Evolutionary conservation across 1,139 yeast genomes (phyloP).

Genomic region (Pichia sp.): DNA sequence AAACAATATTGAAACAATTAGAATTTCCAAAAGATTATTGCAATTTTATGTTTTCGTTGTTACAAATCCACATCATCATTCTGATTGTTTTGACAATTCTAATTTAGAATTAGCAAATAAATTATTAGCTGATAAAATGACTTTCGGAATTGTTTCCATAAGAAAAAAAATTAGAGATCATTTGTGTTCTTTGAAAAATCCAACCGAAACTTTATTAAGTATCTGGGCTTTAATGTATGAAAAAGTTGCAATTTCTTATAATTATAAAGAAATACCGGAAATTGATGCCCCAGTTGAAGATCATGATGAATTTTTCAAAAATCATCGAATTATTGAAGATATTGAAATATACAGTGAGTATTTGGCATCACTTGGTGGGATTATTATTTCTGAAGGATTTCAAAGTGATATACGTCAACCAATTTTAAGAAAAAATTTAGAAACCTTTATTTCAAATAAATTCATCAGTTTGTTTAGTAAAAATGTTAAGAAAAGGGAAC

Average conservation of each 20-base stretch:
- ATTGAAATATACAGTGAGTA: slow-evolving; percentile 27
- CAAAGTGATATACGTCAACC: slow-evolving; percentile 22
- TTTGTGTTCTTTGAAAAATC: slow-evolving; percentile 49
- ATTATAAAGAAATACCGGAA: slow-evolving; percentile 10
- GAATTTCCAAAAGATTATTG: slow-evolving; percentile 22
- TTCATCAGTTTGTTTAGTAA: slow-evolving; percentile 22
- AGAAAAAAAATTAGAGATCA: slow-evolving; percentile 60
- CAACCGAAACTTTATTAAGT: slow-evolving; percentile 54
- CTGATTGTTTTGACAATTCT: slow-evolving; percentile 30
- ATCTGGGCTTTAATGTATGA: slow-evolving; percentile 58
- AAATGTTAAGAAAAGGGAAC: slow-evolving; percentile 25
- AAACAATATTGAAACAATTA: slow-evolving; percentile 23
- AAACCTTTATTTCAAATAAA: slow-evolving; percentile 21
- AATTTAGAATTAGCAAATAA: slow-evolving; percentile 43
- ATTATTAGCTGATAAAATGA: slow-evolving; percentile 54
- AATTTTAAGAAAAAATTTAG: slow-evolving; percentile 19
- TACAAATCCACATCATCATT: slow-evolving; percentile 25
- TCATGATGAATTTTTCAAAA: slow-evolving; percentile 23
- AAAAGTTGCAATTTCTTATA: slow-evolving; percentile 18
- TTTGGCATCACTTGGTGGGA: slow-evolving; percentile 30
- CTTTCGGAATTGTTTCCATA: slow-evolving; percentile 71
- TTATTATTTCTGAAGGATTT: slow-evolving; percentile 25
- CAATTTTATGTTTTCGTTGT: slow-evolving; percentile 20
- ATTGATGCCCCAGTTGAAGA: slow-evolving; percentile 23
- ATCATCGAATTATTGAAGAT: slow-evolving; percentile 19